Evolutionary conservation across 306 rosid genomes (phyloP).

Genomic region (Cicer yamashitae): DNA sequence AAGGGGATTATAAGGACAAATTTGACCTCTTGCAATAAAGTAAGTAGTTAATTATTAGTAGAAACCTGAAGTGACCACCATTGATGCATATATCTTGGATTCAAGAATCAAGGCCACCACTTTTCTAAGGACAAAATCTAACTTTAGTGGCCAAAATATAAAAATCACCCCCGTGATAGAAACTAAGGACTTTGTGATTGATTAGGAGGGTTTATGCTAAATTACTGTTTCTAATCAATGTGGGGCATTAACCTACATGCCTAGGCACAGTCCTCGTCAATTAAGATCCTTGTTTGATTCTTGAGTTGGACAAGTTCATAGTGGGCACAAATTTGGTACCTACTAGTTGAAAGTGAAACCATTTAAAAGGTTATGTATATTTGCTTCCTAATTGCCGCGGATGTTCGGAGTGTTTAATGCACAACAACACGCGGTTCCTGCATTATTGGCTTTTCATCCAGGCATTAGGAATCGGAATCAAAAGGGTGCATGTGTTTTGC

Average conservation of each 20-base stretch:
- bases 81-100: constrained; percentile 34
- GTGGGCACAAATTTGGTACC: constrained; percentile 20
- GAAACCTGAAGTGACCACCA: constrained; percentile 34
- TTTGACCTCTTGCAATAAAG: constrained; percentile 42
- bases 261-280: constrained; percentile 16
- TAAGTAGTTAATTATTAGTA: not conserved
- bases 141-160: constrained; percentile 20
- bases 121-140: constrained; percentile 7
- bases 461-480: not conserved
- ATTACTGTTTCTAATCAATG: constrained; percentile 32
- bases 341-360: constrained; percentile 20
- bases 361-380: not conserved
- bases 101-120: constrained; percentile 23
- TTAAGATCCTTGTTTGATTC: constrained; percentile 29
- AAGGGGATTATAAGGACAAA: constrained; percentile 36
- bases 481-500: not conserved
- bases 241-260: not conserved
- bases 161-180: constrained; percentile 18
- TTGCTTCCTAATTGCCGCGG: not conserved
- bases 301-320: constrained; percentile 37
- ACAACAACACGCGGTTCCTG: not conserved
- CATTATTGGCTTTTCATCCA: not conserved
- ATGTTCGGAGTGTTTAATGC: not conserved
- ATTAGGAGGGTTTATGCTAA: constrained; percentile 35
- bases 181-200: constrained; percentile 39